A percentile compares a stretch with the other conserved stretches of the same genome.
Evolutionary conservation across 2,329 filamentous ascomycete species (phyloP).

Genomic region (Chaetomiaceae sp.): DNA sequence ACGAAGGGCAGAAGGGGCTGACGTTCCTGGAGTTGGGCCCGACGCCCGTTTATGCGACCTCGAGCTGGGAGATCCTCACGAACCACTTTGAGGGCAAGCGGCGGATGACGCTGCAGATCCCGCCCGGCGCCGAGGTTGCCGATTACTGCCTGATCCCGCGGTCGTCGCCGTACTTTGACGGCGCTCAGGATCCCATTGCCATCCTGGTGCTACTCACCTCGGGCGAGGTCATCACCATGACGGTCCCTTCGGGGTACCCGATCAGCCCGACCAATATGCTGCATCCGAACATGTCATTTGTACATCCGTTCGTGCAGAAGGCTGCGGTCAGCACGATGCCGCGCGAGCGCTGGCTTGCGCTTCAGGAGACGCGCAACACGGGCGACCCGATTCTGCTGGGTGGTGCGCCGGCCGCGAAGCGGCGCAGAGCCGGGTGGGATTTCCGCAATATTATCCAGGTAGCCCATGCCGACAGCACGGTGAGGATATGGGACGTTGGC

Average conservation of each 20-base stretch:
- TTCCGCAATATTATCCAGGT: constrained; percentile 78
- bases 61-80: constrained; percentile 76
- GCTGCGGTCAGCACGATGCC: constrained; percentile 67
- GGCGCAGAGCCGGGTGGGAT: constrained; percentile 61
- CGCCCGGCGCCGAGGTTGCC: constrained; percentile 67
- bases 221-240: constrained; percentile 83
- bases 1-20: constrained; percentile 65
- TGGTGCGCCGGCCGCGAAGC: constrained; percentile 64
- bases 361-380: constrained; percentile 75
- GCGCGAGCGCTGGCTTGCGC: constrained; percentile 77
- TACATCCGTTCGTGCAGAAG: constrained; percentile 81
- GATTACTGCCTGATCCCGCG: constrained; percentile 82
- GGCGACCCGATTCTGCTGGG: constrained; percentile 75
- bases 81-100: constrained; percentile 75
- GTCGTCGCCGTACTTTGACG: constrained; percentile 74
- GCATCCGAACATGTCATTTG: constrained; percentile 77
- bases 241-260: constrained; percentile 84
- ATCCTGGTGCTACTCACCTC: constrained; percentile 73
- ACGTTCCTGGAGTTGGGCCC: constrained; percentile 85
- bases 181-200: constrained; percentile 85
- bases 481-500: constrained; percentile 90
- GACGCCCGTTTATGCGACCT: constrained; percentile 87
- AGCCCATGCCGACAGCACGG: constrained; percentile 81
- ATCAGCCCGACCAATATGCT: constrained; percentile 91
- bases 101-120: constrained; percentile 65